Conservation (phyloP, 2,329 filamentous ascomycete genomes). For the Zelopaecilomyces penicillatus region DNA sequence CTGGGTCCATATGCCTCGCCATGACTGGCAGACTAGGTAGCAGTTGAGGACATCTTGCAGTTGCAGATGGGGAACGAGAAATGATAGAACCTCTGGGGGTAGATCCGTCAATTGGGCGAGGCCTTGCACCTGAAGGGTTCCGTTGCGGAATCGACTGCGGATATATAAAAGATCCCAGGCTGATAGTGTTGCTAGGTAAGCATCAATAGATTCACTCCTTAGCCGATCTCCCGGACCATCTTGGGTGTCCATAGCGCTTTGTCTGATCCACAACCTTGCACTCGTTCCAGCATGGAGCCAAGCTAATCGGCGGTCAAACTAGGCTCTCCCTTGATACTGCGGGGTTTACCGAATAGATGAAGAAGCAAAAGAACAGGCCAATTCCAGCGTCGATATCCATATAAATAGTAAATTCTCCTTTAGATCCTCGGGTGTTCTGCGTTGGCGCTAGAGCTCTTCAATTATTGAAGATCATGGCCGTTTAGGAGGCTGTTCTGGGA, state of each 20-base stretch:
- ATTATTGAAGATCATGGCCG: too few species aligned
- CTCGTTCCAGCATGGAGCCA: too few species aligned
- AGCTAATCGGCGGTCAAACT: too few species aligned
- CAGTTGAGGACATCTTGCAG: slow-evolving; percentile 19
- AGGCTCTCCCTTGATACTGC: too few species aligned
- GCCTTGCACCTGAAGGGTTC: slow-evolving; percentile 12
- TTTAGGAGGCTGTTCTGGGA: too few species aligned
- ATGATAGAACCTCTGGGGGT: slow-evolving; percentile 19
- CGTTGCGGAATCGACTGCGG: slow-evolving; percentile 11
- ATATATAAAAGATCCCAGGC: slow-evolving; percentile 20
- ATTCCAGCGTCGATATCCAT: too few species aligned
- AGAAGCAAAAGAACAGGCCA: too few species aligned
- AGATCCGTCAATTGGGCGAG: slow-evolving; percentile 18
- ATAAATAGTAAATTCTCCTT: too few species aligned
- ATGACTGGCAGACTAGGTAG: slow-evolving; percentile 17
- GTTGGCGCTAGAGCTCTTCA: too few species aligned
- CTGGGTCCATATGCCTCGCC: slow-evolving; percentile 18
- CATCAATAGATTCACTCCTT: slow-evolving; percentile 13
- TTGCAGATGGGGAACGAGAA: slow-evolving; percentile 14
- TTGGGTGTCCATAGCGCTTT: neutral
- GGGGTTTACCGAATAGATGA: too few species aligned
- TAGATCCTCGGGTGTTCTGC: too few species aligned
- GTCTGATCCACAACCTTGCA: too few species aligned
- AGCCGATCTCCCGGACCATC: neutral
- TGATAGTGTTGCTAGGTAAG: slow-evolving; percentile 17